These are phyloP conservation scores for Hypoxylon sp. DNA, from an alignment of 2,329 filamentous ascomycete genomes.

Conservation along the genomic window DNA sequence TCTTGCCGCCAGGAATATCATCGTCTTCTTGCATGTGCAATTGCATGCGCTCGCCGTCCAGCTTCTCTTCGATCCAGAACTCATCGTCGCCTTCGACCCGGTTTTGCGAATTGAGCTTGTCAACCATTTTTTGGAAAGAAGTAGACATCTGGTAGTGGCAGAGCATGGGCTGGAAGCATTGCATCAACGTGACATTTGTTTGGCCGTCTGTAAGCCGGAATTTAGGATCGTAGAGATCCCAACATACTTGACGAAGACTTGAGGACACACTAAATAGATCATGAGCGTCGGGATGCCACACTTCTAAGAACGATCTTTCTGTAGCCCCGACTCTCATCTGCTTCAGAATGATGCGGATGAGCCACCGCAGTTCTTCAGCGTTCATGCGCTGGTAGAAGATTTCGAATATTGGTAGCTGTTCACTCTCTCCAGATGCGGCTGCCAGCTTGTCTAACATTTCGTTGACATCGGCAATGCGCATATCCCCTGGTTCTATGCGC, in stretches of 20 bases:
- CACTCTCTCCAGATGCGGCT: slow-evolving; percentile 81
- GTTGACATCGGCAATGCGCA: slow-evolving; percentile 93
- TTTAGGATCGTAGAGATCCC: slow-evolving; percentile 85
- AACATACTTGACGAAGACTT: slow-evolving; percentile 90
- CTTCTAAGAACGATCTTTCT: slow-evolving; percentile 87
- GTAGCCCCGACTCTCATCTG: slow-evolving; percentile 82
- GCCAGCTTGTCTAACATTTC: slow-evolving; percentile 84
- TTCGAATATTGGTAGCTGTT: slow-evolving; percentile 85
- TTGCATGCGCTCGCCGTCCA: slow-evolving; percentile 97
- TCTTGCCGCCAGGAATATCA: slow-evolving; percentile 74
- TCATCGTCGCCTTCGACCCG: slow-evolving; percentile 77
- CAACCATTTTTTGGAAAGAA: slow-evolving; percentile 82
- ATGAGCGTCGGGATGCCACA: slow-evolving; percentile 85
- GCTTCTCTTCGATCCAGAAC: slow-evolving; percentile 98
- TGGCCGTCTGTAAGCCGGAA: slow-evolving; percentile 82
- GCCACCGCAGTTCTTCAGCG: slow-evolving; percentile 91
- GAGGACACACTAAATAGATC: slow-evolving; percentile 90
- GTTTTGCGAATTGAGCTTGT: slow-evolving; percentile 66
- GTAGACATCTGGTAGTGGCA: slow-evolving; percentile 91
- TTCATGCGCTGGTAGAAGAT: slow-evolving; percentile 94
- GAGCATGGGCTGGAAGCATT: slow-evolving; percentile 96
- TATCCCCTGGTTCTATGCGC: slow-evolving; percentile 78
- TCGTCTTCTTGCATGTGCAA: slow-evolving; percentile 88
- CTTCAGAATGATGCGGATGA: slow-evolving; percentile 92
- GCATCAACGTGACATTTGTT: slow-evolving; percentile 84